phyloP scores from a whole-genome alignment of 306 rosid genomes.

The Trifolium dubium region DNA sequence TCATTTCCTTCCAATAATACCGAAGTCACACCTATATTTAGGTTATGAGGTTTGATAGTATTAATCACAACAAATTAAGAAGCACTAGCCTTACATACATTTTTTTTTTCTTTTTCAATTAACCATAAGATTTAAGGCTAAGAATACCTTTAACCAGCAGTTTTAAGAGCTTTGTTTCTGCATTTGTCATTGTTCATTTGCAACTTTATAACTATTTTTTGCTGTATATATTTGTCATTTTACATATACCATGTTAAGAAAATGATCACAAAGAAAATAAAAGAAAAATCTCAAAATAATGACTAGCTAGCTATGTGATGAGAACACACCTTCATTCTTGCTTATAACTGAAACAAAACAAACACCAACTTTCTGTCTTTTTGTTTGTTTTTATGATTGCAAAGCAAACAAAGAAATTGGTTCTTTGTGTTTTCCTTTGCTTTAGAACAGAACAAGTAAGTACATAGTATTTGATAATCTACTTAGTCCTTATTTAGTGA shows the following conservation, averaged over 20 bases:
- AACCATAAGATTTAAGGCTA: not conserved
- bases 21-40: conserved; percentile 47
- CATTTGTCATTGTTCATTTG: conserved; percentile 44
- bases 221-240: conserved; percentile 41
- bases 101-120: too few relatives aligned
- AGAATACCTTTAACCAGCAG: conserved; percentile 41
- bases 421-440: conserved; percentile 16
- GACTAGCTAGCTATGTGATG: not conserved
- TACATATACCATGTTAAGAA: not conserved
- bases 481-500: not conserved
- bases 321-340: conserved; percentile 42
- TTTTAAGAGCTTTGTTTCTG: conserved; percentile 47
- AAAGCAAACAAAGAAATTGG: conserved; percentile 12
- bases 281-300: not conserved
- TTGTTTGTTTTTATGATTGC: too few relatives aligned
- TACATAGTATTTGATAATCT: not conserved
- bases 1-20: conserved; percentile 52
- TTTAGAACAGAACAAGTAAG: conserved; percentile 11
- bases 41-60: not conserved
- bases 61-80: not conserved
- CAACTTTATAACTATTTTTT: conserved; percentile 40
- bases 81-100: too few relatives aligned
- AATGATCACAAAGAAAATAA: not conserved
- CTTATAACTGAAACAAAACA: conserved; percentile 11
- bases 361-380: too few relatives aligned